phyloP scores from a whole-genome alignment of 805 yeast genomes.

The Nakazawaea siamensis region DNA sequence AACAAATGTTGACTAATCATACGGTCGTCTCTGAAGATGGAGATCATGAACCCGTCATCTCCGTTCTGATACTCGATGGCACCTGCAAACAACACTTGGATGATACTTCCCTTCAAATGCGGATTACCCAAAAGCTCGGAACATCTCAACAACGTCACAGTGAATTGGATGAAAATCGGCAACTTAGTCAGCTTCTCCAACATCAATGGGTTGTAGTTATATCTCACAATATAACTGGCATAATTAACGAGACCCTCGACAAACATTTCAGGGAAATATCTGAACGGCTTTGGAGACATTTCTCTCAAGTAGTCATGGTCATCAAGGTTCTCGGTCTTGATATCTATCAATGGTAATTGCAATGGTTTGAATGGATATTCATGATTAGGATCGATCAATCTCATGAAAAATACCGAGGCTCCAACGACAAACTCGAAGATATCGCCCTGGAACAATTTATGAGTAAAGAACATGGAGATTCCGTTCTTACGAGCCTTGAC shows the following conservation, averaged over 20 bases:
- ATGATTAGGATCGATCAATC: constrained; percentile 68
- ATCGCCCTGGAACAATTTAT: constrained; percentile 50
- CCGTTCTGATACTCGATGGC: constrained; percentile 47
- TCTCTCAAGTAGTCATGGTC: constrained; percentile 63
- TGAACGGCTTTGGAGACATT: constrained; percentile 68
- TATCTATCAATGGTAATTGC: constrained; percentile 48
- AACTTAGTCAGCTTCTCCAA: constrained; percentile 35
- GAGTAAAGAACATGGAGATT: constrained; percentile 52
- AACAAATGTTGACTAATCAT: constrained; percentile 59
- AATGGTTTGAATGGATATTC: constrained; percentile 46
- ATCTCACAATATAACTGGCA: constrained; percentile 52
- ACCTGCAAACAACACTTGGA: constrained; percentile 76
- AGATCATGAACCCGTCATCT: constrained; percentile 67
- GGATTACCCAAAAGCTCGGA: constrained; percentile 87
- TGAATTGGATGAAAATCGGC: constrained; percentile 56
- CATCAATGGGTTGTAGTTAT: constrained; percentile 48
- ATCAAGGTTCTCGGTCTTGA: constrained; percentile 53
- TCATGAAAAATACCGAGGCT: constrained; percentile 59
- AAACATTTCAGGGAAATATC: constrained; percentile 76
- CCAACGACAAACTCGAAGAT: constrained; percentile 76
- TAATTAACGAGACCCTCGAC: constrained; percentile 77
- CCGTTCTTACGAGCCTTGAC: constrained; percentile 44
- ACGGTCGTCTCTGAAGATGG: constrained; percentile 54
- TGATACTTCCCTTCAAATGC: constrained; percentile 78
- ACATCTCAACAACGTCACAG: constrained; percentile 70